Base-by-base conservation (phyloP, 805 yeast species). In the Barnettozyma botsteinii region DNA sequence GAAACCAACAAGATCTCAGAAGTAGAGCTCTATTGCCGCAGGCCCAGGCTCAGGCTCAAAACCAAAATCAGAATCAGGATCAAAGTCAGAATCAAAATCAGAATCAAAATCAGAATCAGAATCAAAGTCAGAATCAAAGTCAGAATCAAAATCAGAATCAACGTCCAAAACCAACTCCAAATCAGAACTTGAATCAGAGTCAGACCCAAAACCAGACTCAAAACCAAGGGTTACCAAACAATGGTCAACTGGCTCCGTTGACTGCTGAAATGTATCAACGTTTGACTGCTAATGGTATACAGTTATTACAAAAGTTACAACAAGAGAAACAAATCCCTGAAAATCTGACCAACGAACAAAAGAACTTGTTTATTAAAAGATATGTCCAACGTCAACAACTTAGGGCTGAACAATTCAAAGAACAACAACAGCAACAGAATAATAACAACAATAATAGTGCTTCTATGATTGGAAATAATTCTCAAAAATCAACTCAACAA, bases 1-100 rank as follows among this genome's bases (percentile, higher is more conserved):
- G 56, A 40, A 53, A 59, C 21, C 62, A 62, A 22, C 66, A 61
- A 33, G 66, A 60, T 37, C 46, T 56, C 23, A 54, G 62, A 38
- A 47, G 49, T 20, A 55, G 61, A 33, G 64, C 59, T 35, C 65
- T 60, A 33, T 43, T 41, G 26, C n/a, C n/a, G n/a, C n/a, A n/a
- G n/a, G n/a, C n/a, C n/a, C n/a, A n/a, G n/a, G 24, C 18, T 28
- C 31, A 28, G 11, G 11, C 8, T 7, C 31, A 19, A 30, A 18
- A 18, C 6, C 37, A 33, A 33, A 9, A 9, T 8, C 34, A 32
- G 22, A 22, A 21, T 22, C 28, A 33, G 11, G 24, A 6, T 24
- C 30, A 7, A 13, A 33, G 5, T 33, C 36, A 33, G 18, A 25
- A n/a, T 19, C 30, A 18, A 26, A 18, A 21, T 14, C 33, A 31